A percentile compares a stretch with the other conserved stretches of the same genome.
These are phyloP conservation scores for Sambucus nigra DNA, from an alignment of 129 eudicot species.

Conservation along the genomic window DNA sequence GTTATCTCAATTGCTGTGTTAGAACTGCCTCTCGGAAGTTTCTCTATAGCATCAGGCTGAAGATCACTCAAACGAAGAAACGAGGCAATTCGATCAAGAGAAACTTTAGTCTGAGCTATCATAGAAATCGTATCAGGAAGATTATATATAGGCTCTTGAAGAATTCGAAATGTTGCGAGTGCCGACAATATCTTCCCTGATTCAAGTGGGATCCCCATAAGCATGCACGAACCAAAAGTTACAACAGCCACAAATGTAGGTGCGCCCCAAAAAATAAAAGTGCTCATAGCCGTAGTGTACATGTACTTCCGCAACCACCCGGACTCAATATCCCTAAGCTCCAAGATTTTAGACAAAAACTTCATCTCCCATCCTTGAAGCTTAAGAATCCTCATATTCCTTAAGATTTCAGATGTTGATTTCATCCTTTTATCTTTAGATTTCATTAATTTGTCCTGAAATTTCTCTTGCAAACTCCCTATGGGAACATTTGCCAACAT, in stretches of 20 bases:
- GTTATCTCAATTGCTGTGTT: conserved; percentile 45
- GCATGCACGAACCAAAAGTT: conserved; percentile 69
- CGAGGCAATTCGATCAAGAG: conserved; percentile 74
- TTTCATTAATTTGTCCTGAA: conserved; percentile 68
- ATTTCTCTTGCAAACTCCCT: conserved; percentile 46
- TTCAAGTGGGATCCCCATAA: conserved; percentile 66
- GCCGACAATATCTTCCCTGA: conserved; percentile 79
- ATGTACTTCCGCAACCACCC: conserved; percentile 59
- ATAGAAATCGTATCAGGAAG: conserved; percentile 75
- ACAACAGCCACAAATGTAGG: conserved; percentile 68
- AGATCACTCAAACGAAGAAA: conserved; percentile 65
- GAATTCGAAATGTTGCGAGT: conserved; percentile 75
- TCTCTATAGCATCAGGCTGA: conserved; percentile 46
- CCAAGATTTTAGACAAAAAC: conserved; percentile 51
- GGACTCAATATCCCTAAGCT: conserved; percentile 42
- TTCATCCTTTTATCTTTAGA: conserved; percentile 84
- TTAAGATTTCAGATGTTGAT: conserved; percentile 78
- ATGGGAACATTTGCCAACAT: conserved; percentile 70
- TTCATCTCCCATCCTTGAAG: conserved; percentile 96
- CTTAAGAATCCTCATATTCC: conserved; percentile 88
- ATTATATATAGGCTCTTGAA: conserved; percentile 72
- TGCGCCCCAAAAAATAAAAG: conserved; percentile 64
- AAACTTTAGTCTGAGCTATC: conserved; percentile 80
- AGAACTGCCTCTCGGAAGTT: conserved; percentile 31
- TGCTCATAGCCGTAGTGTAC: conserved; percentile 33